phyloP scores from a whole-genome alignment of 805 yeast genomes.

The Saturnispora serradocipensis region DNA sequence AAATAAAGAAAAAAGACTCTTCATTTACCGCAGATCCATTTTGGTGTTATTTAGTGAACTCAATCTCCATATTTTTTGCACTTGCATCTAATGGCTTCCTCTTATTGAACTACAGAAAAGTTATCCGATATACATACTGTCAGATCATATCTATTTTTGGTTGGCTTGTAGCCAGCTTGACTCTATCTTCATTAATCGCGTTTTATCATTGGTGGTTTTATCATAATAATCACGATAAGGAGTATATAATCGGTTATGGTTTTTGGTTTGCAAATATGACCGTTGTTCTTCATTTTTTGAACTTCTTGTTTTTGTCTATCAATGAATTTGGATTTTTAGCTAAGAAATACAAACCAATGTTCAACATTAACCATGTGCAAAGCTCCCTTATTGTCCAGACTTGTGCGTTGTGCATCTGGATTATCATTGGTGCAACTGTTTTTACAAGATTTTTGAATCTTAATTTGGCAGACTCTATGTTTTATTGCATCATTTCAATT shows the following conservation, averaged over 20 bases:
- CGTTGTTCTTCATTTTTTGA: constrained; percentile 47
- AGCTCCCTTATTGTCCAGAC: constrained; percentile 67
- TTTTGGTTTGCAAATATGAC: constrained; percentile 75
- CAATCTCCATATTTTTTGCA: constrained; percentile 56
- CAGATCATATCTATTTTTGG: constrained; percentile 55
- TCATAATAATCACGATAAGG: constrained; percentile 12
- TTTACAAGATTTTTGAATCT: constrained; percentile 38
- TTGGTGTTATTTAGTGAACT: constrained; percentile 47
- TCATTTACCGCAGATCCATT: constrained; percentile 9
- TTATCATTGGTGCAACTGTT: constrained; percentile 59
- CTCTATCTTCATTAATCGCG: constrained; percentile 43
- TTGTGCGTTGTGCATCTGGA: constrained; percentile 56
- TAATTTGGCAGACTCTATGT: constrained; percentile 58
- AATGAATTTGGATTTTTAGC: constrained; percentile 55
- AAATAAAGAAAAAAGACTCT: constrained; percentile 8
- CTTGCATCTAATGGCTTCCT: constrained; percentile 59
- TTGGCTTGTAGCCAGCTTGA: constrained; percentile 51
- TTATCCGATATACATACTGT: constrained; percentile 47
- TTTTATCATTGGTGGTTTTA: constrained; percentile 22
- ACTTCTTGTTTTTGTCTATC: constrained; percentile 41
- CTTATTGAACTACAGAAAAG: constrained; percentile 56
- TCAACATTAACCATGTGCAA: constrained; percentile 59
- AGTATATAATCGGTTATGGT: constrained; percentile 43
- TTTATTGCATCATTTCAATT: constrained; percentile 63
- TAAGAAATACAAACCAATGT: constrained; percentile 58